Base-by-base conservation (phyloP, 768 basidiomycete genomes). In the Termitomyces sp. region DNA sequence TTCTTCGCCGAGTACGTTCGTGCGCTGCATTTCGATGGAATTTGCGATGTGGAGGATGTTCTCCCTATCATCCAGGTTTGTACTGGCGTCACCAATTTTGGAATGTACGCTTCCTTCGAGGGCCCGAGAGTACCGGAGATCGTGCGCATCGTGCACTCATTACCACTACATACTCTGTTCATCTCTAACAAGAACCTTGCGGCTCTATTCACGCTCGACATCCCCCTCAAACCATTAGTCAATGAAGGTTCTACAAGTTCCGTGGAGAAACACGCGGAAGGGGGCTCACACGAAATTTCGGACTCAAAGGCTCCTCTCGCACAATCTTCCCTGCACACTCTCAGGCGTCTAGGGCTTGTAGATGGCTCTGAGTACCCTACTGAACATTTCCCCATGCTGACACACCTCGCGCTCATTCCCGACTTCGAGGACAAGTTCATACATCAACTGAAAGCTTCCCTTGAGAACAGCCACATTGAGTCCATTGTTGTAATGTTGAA, bases 1-100 rank as follows among this genome's bases (percentile, higher is more conserved):
- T 60, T 63, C 46, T 63, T 63, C 51, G 62, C 59, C 3, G 50
- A 60, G 3, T 58, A 63, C 35, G 62, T 63, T 45, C 53, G 50
- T 7, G 26, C 36, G 11, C 50, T 63, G 0, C 62, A 63, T 35
- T 45, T 49, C 11, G 56, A 58, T 46, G 59, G 62, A 16, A 20
- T 20, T 5, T 52, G 11, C 53, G 9, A 20, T 28, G 20, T 24
- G 36, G 50, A 43, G 28, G 36, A 55, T 5, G 53, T 60, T 50
- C 40, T 58, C 24, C 50, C 59, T 35, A 41, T 60, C 46, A 16
- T 58, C 13, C 56, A 49, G 26, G 57, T 38, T 8, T 62, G 61
- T 43, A 60, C 55, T 3, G 58, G 61, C 10, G 53, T 65, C 14
- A 57, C 56, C 18, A 63, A 65, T 44, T 47, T 65, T 18, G 64